Evolutionary conservation across 371 early-diverging fungal species (phyloP), one percentile per base, ranked within the genome.

Genomic region (Amoeboaphelidium occidentale): DNA sequence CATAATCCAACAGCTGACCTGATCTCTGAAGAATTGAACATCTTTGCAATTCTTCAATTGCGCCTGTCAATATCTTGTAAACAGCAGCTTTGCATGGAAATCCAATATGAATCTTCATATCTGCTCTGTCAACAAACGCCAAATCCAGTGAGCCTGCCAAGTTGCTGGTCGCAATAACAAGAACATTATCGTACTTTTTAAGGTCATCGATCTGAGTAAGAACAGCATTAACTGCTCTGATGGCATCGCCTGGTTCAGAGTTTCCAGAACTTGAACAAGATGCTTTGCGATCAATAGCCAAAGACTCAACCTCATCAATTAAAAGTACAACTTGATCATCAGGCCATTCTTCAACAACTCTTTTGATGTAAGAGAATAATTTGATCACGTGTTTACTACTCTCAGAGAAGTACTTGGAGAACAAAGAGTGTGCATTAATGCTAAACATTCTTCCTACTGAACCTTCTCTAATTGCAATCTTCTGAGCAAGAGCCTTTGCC

Each of bases 401-500:
- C 24, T 45, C 45, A 45, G 12, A 12, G n/a, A 23, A 45, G 10
- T 20, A 45, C 24, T 45, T 45, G 4, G 45, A 45, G 21, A 45
- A 45, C 13, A 45, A 13, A 10, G 45, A 45, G 45, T 24, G 21
- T 12, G 23, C 45, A 24, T 45, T 45, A 13, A 45, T 21, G 10
- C n/a, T 20, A 20, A 45, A 10, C 4, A 45, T 10, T 20, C 13
- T 45, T 24, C 45, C 45, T 10, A 10, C 6, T 10, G 45, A 24
- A n/a, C 47, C 23, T 23, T 13, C 22, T 46, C 56, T 47, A 14
- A 56, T 55, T 3, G 56, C 48, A 14, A 56, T 6, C 55, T 56
- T 56, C 12, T 55, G 43, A 24, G 46, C 42, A 42, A 62, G 27
- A 21, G 61, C 27, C 43, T 56, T 53, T 23, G 63, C 59, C 53